Evolutionary conservation across 1,139 yeast genomes (phyloP).

Genomic region (Eremothecium sinecaudum): DNA sequence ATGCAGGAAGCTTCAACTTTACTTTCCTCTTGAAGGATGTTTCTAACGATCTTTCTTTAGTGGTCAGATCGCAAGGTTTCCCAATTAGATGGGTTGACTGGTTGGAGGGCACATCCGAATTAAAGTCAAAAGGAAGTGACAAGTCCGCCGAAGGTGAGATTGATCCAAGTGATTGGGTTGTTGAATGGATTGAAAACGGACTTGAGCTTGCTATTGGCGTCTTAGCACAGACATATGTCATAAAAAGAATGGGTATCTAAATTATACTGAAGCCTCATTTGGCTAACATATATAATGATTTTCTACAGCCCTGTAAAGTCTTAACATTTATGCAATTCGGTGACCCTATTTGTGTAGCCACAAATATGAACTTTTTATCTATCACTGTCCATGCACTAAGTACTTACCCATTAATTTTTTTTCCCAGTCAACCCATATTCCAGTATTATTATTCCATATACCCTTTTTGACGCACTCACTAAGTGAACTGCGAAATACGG

Average conservation of each 20-base stretch:
- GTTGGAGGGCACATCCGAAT: conserved; percentile 45
- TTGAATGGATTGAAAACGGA: conserved; percentile 82
- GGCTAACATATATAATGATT: too few relatives aligned
- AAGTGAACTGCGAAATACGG: conserved; percentile 19
- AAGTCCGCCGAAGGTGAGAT: conserved; percentile 39
- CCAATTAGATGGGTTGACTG: conserved; percentile 85
- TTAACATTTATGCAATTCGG: too few relatives aligned
- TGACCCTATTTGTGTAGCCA: too few relatives aligned
- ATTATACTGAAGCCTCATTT: too few relatives aligned
- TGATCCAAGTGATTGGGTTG: conserved; percentile 95
- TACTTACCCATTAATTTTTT: conserved; percentile 16
- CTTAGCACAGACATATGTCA: conserved; percentile 81
- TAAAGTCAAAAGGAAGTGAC: conserved; percentile 24
- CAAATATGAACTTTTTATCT: too few relatives aligned
- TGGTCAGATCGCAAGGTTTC: conserved; percentile 78
- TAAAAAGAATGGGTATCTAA: conserved; percentile 73
- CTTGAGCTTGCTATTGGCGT: conserved; percentile 73
- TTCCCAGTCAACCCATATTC: conserved; percentile 30
- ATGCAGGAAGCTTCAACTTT: conserved; percentile 48
- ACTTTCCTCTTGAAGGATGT: conserved; percentile 67
- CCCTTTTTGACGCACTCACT: conserved; percentile 15
- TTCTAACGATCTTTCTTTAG: conserved; percentile 63
- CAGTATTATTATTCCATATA: conserved; percentile 17
- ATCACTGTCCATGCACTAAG: too few relatives aligned
- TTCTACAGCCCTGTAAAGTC: too few relatives aligned